These are phyloP conservation scores for Urostyla sp. DNA, from an alignment of 73 alveolate genomes.

Conservation along the genomic window DNA sequence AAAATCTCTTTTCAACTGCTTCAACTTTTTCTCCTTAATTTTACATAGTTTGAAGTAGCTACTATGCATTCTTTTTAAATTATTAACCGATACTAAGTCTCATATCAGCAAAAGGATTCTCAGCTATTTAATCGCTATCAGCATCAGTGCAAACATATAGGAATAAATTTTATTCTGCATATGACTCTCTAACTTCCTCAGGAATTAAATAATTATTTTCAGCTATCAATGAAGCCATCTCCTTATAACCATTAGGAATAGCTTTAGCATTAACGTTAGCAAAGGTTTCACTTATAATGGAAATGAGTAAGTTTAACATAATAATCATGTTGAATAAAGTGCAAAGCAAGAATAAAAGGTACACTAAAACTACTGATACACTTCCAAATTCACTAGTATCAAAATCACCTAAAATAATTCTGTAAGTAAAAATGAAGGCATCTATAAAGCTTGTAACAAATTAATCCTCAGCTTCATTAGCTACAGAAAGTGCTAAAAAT, in stretches of 20 bases:
- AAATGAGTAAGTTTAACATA: constrained; percentile 63
- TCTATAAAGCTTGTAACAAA: constrained; percentile 14
- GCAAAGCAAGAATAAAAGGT: constrained; percentile 28
- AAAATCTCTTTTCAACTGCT: too few species aligned
- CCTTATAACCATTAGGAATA: constrained; percentile 28
- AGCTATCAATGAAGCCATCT: constrained; percentile 43
- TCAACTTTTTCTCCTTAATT: too few species aligned
- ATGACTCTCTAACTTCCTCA: not conserved
- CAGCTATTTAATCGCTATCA: not conserved
- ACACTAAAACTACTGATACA: not conserved
- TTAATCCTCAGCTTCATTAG: constrained; percentile 7
- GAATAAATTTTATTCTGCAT: not conserved
- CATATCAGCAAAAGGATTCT: not conserved
- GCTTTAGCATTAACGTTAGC: constrained; percentile 19
- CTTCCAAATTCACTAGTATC: constrained; percentile 40
- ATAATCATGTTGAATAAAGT: constrained; percentile 51
- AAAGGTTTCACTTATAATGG: constrained; percentile 56
- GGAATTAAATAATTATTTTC: constrained; percentile 53
- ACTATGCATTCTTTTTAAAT: too few species aligned
- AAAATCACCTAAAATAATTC: constrained; percentile 54
- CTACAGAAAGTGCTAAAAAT: constrained; percentile 12
- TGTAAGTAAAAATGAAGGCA: constrained; percentile 28
- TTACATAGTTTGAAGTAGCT: too few species aligned
- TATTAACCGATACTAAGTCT: too few species aligned
- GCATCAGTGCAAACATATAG: not conserved